phyloP scores from a whole-genome alignment of 2,329 filamentous ascomycete species.

The Exutisphaerella laricina region DNA sequence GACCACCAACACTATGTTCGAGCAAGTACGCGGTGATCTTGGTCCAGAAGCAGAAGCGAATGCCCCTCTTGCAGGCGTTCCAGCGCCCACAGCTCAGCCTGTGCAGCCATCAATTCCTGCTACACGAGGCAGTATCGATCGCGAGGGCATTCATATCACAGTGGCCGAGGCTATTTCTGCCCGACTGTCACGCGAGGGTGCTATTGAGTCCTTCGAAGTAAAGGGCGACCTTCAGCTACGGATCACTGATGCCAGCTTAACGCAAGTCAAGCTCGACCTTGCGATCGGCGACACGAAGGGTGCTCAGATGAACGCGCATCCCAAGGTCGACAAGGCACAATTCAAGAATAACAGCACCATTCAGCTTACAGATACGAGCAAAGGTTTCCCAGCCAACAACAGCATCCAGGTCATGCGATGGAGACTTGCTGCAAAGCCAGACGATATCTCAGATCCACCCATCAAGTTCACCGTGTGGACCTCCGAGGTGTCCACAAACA shows the following conservation, averaged over 20 bases:
- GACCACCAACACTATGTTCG: conserved; percentile 94
- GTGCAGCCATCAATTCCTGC: conserved; percentile 48
- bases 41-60: conserved; percentile 76
- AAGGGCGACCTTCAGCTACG: conserved; percentile 89
- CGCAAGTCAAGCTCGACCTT: conserved; percentile 84
- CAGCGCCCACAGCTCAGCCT: conserved; percentile 46
- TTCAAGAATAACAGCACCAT: conserved; percentile 81
- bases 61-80: conserved; percentile 56
- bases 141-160: conserved; percentile 81
- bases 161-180: conserved; percentile 87
- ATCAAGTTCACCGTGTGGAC: conserved; percentile 98
- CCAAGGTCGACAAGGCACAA: conserved; percentile 84
- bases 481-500: conserved; percentile 74
- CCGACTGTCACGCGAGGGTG: conserved; percentile 80
- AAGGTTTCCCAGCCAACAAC: conserved; percentile 92
- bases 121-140: conserved; percentile 61
- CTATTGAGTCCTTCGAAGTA: conserved; percentile 77
- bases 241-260: conserved; percentile 80
- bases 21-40: conserved; percentile 86
- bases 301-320: conserved; percentile 90
- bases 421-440: conserved; percentile 76
- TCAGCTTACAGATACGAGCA: conserved; percentile 80
- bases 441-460: conserved; percentile 74
- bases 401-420: conserved; percentile 88
- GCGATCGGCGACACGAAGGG: conserved; percentile 70